phyloP scores from a whole-genome alignment of 805 yeast genomes.

The Komagataella pseudopastoris region DNA sequence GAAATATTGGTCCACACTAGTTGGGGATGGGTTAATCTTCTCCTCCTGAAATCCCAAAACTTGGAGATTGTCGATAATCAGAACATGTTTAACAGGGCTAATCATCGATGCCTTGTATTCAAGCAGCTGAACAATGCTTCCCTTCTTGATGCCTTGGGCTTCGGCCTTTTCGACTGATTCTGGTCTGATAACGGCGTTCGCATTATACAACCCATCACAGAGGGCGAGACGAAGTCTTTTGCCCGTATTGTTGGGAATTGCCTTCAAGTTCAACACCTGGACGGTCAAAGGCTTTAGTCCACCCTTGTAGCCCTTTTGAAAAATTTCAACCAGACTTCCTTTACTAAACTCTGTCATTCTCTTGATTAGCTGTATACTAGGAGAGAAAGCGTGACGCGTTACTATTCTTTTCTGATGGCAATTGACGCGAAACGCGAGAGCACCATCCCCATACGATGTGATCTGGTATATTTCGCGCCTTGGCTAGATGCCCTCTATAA shows the following conservation, averaged over 20 bases:
- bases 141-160: slow-evolving; percentile 30
- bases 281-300: slow-evolving; percentile 13
- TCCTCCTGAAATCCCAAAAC: slow-evolving; percentile 24
- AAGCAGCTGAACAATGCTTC: slow-evolving; percentile 25
- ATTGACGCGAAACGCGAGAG: neutral
- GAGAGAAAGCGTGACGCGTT: neutral
- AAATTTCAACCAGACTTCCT: slow-evolving; percentile 5
- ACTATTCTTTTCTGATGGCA: neutral
- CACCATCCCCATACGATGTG: neutral
- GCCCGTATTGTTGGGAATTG: slow-evolving; percentile 24
- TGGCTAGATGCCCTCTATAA: neutral
- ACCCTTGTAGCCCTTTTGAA: slow-evolving; percentile 7
- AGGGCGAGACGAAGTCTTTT: slow-evolving; percentile 31
- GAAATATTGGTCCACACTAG: slow-evolving; percentile 42
- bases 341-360: slow-evolving; percentile 1
- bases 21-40: slow-evolving; percentile 23
- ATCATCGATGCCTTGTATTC: slow-evolving; percentile 27
- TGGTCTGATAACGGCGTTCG: slow-evolving; percentile 41
- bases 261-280: slow-evolving; percentile 21
- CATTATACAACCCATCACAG: slow-evolving; percentile 36
- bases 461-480: neutral
- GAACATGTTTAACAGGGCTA: slow-evolving; percentile 33
- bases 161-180: slow-evolving; percentile 27
- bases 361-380: neutral
- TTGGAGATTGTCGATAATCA: slow-evolving; percentile 32